A percentile compares a stretch with the other conserved stretches of the same genome.
Evolutionary conservation across 352 stramenopile genomes (phyloP).

Genomic region (Globisporangium lucens): DNA sequence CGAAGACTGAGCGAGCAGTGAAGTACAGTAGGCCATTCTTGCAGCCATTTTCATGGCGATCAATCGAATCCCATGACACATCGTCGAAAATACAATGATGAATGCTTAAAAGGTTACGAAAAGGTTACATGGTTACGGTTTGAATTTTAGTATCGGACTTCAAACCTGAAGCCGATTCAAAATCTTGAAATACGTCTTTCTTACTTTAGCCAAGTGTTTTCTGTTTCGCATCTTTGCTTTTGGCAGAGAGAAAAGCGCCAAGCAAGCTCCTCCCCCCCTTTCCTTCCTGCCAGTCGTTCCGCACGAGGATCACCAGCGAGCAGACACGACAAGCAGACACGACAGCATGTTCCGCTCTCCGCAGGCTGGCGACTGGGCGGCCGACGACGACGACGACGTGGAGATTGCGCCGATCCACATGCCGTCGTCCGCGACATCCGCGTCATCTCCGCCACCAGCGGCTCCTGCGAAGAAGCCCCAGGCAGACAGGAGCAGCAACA

Average conservation of each 20-base stretch:
- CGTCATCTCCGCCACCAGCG: slow-evolving; percentile 6
- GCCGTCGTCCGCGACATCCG: slow-evolving; percentile 10
- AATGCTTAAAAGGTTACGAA: too few species aligned
- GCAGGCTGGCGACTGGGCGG: slow-evolving; percentile 71
- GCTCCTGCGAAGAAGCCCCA: slow-evolving; percentile 17
- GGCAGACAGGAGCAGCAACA: slow-evolving; percentile 5
- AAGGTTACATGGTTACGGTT: too few species aligned
- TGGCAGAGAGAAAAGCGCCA: background rate
- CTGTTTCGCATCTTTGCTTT: background rate
- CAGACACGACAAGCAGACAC: background rate
- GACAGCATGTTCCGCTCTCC: slow-evolving; percentile 62
- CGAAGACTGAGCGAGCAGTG: too few species aligned
- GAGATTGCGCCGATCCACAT: slow-evolving; percentile 25
- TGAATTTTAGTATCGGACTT: too few species aligned
- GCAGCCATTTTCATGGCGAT: too few species aligned
- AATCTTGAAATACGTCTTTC: too few species aligned
- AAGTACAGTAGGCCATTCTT: too few species aligned
- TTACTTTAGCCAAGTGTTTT: too few species aligned
- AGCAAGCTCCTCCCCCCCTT: background rate
- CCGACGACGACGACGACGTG: slow-evolving; percentile 73
- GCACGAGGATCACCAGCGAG: background rate
- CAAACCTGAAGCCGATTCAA: too few species aligned
- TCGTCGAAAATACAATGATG: too few species aligned
- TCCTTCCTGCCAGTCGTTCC: background rate
- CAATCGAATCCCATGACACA: too few species aligned